Base-by-base conservation (phyloP, 345 rosid genomes). In the Arabis hirsuta region DNA sequence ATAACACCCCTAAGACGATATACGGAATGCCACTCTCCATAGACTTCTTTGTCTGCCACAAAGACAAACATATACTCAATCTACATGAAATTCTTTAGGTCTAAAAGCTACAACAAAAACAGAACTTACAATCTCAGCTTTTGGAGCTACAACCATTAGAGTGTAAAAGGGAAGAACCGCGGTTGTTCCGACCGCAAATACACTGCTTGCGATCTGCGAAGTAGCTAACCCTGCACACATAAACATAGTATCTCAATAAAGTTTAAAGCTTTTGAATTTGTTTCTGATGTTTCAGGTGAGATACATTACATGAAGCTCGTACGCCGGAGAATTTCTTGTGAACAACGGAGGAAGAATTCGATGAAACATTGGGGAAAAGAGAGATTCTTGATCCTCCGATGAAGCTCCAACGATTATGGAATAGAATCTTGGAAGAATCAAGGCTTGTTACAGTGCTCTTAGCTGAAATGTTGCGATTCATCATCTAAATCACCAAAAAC, bases 91-190 rank as follows among this genome's bases (percentile, higher is more conserved):
- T 74, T 60, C 22, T 45, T 46, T 5, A 1, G 2, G 1, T 4
- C 19, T 48, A 4, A 4, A 60, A 2, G 2, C 22, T 31, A 12
- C 2, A 55, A 5, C 13, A 29, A 39, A 55, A 55, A 19, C 45
- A 1, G 43, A 65, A 64, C 83, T 73, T 74, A 91, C 97, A 78
- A 91, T 51, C 73, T 88, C 78, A 34, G 98, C 87, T 69, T 88
- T 88, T 7, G 98, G 98, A 62, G 98, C 98, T 9, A 87, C 78
- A 38, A 94, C 89, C 98, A 94, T 94, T 45, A 94, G 87, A 5
- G 93, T 79, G 77, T 94, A 94, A 81, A 89, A 94, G 3, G 97
- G 97, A 26, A 94, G 93, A 78, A 94, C 98, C 4, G 88, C 85
- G 6, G 77, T 85, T 2, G 97, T 94, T 69, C 96, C 98, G 67